Base-by-base conservation (phyloP, 176 grass and related monocot genomes). In the Urochloa ruziziensis region DNA sequence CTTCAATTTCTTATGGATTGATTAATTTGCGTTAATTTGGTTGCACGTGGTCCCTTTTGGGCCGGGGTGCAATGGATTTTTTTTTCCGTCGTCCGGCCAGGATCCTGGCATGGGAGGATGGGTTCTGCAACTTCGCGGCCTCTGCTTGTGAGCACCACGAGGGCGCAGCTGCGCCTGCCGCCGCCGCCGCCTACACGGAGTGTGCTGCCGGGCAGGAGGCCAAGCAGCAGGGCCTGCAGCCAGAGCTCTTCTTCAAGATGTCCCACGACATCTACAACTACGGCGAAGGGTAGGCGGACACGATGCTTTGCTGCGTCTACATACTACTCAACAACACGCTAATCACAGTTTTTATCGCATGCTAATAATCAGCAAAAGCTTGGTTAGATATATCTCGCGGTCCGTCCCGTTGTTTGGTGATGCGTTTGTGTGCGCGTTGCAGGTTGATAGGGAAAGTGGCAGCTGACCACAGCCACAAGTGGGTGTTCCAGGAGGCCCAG, bases 181-280 rank as follows among this genome's bases (percentile, higher is more conserved):
- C 44, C 21, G 81, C 80, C 23, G 52, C 64, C 10, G 52, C 52
- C 16, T 80, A 80, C 84, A 56, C 77, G 61, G 83, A 86, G 39
- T 73, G 69, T 43, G 77, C n/a, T 51, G 78, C 82, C n/a, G 64
- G 24, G 67, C 79, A 78, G 54, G 65, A 89, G 51, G 60, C 69
- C 69, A 18, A 57, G 54, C 53, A n/a, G 77, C 28, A 37, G 88
- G 85, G 87, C 43, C 93, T 99, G 56, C 93, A 96, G 75, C 96
- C 96, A 3, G 96, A 96, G 85, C 96, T 99, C 35, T 99, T 99
- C 89, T 96, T 99, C 91, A 99, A 99, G 78, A 96, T 99, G 96
- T 99, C 96, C 7, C 91, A 99, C 56, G 96, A 99, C 86, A 94
- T 99, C 83, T 99, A 99, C 91, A 99, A 96, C 93, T 96, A 96